A percentile compares a stretch with the other conserved stretches of the same genome.
These are phyloP conservation scores for Corchorus olitorius DNA, from an alignment of 345 rosid genomes.

Conservation along the genomic window DNA sequence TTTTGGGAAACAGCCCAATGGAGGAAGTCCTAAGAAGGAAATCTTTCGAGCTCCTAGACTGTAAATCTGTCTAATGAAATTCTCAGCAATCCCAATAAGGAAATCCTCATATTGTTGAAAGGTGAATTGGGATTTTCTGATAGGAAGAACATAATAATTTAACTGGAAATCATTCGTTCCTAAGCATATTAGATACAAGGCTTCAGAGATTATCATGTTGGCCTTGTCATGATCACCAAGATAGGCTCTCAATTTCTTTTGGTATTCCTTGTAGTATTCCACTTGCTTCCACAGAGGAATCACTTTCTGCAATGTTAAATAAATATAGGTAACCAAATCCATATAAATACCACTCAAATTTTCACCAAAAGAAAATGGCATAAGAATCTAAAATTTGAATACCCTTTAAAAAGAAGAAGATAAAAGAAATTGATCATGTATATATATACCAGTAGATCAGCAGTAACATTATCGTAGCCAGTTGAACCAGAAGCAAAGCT, in stretches of 20 bases:
- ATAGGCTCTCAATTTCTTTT: constrained; percentile 37
- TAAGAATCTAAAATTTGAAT: no score
- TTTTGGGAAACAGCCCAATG: constrained; percentile 69
- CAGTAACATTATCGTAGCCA: constrained; percentile 61
- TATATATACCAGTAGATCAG: constrained; percentile 46
- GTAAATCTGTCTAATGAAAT: constrained; percentile 46
- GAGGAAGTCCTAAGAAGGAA: constrained; percentile 58
- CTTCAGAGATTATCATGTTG: constrained; percentile 32
- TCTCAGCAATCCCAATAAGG: constrained; percentile 43
- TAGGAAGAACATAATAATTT: constrained; percentile 57
- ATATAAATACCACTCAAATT: no score
- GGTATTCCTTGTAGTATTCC: constrained; percentile 59
- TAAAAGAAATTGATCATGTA: no score
- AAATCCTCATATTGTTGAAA: constrained; percentile 50
- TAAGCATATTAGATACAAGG: constrained; percentile 51
- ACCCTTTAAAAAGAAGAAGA: no score
- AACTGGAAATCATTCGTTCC: constrained; percentile 70
- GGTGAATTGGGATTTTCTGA: constrained; percentile 46
- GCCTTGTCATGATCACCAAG: constrained; percentile 41
- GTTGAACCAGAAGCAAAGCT: constrained; percentile 63
- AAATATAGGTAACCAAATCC: neutral
- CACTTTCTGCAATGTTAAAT: constrained; percentile 41
- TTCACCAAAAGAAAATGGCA: no score
- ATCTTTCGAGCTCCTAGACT: constrained; percentile 61
- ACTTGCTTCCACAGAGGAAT: constrained; percentile 64